Evolutionary conservation across 169 alveolate species (phyloP), one percentile per base, ranked within the genome.

Genomic region (Plasmodium falciparum): DNA sequence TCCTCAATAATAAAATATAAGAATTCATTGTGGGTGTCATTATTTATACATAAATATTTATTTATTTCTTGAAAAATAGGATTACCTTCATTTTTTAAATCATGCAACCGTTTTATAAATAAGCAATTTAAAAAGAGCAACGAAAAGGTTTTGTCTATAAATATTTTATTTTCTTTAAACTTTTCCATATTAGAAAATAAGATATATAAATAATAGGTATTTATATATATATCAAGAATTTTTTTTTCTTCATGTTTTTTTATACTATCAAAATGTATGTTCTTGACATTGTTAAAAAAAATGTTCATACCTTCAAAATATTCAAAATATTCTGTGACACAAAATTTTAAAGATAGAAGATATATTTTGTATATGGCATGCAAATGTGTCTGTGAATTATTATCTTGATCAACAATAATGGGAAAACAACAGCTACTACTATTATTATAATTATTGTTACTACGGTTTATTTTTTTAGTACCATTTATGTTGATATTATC

Each of bases 141-240:
- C 5, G 29, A 26, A 5, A 63, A 7, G 2, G 76, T 65, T 20
- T 45, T 66, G 2, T 78, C 59, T 17, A 78, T 59, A 24, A 78
- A 66, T 2, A 65, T 13, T 12, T 13, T 59, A 13, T 45, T 78
- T 1, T 78, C 17, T 33, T 43, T 78, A 71, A 47, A 78, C 15
- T 78, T 78, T 0, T 50, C 71, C 8, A 78, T 56, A 66, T 78
- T 78, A 1, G 76, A 78, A 50, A 78, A 50, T 22, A 78, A 61
- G n/a, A 78, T 78, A 66, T 49, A 78, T 58, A 78, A 45, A 54
- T 78, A 78, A 39, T 50, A 78, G 0, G 91, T 83, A 15, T 69
- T 83, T 8, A 83, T 47, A 59, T 83, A 83, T 2, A 83, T 17
- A 62, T 83, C 91, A 8, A 70, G 9, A 22, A 83, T 26, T n/a